Evolutionary conservation across 495 filamentous ascomycete genomes (phyloP), one percentile per base, ranked within the genome.

Genomic region (Aspergillus baeticus): DNA sequence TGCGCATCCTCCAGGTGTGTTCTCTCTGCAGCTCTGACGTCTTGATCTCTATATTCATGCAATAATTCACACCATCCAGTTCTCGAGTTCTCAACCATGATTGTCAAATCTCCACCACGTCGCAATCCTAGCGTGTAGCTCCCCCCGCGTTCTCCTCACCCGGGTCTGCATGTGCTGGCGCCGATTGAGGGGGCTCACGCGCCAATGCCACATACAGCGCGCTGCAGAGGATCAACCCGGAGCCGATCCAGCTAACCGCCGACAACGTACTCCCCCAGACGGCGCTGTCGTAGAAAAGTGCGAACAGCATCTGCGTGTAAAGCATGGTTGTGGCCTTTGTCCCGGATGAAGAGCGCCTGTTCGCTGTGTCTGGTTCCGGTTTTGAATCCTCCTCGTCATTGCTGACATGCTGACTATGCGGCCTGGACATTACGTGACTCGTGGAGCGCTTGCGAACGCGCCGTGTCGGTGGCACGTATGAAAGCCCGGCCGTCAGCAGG

Each of bases 291-390:
- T 91, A 92, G 13, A 81, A 81, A 14, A 96, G 74, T 10, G 93
- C 92, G 67, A 96, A 96, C 34, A 98, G 67, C 89, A 98, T 93
- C 68, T 95, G 88, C 41, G 85, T 90, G 65, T 96, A 98, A 4
- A 90, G 76, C 90, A 96, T 96, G 18, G 87, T 90, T 5, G 88
- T 95, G 2, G 92, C 92, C 20, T 89, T 79, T 18, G 85, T 84
- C 6, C 84, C 83, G 51, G 63, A 63, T 17, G 47, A 50, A 22
- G 45, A 33, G 47, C 47, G 43, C 57, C 56, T 5, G 60, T 39
- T 33, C 42, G 26, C 72, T 74, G 18, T 42, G 5, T 45, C 37
- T 58, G 39, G 29, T 54, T 54, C 34, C 34, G 33, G 3, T 35
- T 58, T 53, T 1, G 36, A 37, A 20, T 33, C 34, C n/a, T 42